A percentile compares a stretch with the other conserved stretches of the same genome.
These are phyloP conservation scores for Colletotrichum caudatum DNA, from an alignment of 2,329 filamentous ascomycete genomes.

Conservation along the genomic window DNA sequence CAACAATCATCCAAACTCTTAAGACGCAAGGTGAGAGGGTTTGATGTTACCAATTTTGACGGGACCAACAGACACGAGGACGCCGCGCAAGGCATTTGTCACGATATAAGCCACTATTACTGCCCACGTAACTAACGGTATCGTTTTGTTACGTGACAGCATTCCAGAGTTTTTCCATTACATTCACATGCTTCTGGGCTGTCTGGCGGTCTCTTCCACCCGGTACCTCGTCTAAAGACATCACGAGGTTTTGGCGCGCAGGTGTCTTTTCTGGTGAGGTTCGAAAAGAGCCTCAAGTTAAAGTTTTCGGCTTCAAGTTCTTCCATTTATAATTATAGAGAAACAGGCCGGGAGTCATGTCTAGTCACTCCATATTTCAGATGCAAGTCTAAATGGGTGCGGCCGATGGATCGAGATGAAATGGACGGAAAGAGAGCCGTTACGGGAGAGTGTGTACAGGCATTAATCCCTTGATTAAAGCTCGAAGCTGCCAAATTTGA, in stretches of 20 bases:
- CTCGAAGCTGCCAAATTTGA: not conserved
- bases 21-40: not conserved
- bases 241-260: not conserved
- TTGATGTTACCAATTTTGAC: not conserved
- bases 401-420: not conserved
- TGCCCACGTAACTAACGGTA: too few species aligned
- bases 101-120: too few species aligned
- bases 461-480: not conserved
- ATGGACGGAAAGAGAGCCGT: not conserved
- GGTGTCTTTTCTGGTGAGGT: not conserved
- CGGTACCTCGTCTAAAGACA: not conserved
- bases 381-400: not conserved
- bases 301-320: not conserved
- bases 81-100: not conserved
- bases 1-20: not conserved
- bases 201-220: not conserved
- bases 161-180: not conserved
- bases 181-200: rapidly evolving
- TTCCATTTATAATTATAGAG: not conserved
- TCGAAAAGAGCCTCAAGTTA: not conserved
- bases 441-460: not conserved
- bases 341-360: not conserved
- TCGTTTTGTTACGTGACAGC: too few species aligned
- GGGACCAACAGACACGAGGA: not conserved
- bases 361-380: not conserved